Conservation (phyloP, 192 early-diverging fungal genomes). For the Rhizoclosmatium sp. region DNA sequence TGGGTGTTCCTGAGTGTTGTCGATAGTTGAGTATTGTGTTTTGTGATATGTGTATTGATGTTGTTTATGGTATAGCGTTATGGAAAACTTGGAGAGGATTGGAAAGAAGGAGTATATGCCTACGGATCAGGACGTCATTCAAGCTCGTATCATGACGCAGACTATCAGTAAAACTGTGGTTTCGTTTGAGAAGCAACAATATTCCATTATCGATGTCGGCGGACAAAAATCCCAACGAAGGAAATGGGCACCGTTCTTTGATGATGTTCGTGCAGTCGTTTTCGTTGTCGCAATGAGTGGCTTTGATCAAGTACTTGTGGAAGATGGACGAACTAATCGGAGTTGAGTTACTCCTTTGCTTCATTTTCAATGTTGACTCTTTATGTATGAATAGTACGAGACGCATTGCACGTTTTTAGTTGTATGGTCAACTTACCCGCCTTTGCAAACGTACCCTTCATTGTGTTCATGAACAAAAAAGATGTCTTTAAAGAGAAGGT, state of each 20-base stretch:
- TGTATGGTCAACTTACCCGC: slow-evolving; percentile 94
- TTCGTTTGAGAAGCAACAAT: slow-evolving; percentile 52
- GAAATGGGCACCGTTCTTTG: slow-evolving; percentile 72
- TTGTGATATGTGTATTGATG: slow-evolving; percentile 22
- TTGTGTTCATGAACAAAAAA: slow-evolving; percentile 98
- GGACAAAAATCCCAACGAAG: slow-evolving; percentile 69
- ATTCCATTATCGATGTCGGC: slow-evolving; percentile 69
- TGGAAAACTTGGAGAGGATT: slow-evolving; percentile 55
- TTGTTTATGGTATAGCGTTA: slow-evolving; percentile 27
- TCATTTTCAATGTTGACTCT: background rate
- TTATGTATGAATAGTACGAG: slow-evolving; percentile 86
- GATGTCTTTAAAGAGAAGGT: slow-evolving; percentile 94
- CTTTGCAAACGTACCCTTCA: slow-evolving; percentile 94
- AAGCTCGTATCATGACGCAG: slow-evolving; percentile 69
- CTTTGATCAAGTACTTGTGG: slow-evolving; percentile 64
- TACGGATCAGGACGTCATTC: slow-evolving; percentile 72
- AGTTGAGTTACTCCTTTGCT: slow-evolving; percentile 48
- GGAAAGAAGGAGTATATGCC: slow-evolving; percentile 59
- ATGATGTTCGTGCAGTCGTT: slow-evolving; percentile 67
- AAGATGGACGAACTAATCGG: slow-evolving; percentile 61
- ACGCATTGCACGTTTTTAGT: slow-evolving; percentile 94
- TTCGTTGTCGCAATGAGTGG: slow-evolving; percentile 66
- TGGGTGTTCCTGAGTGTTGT: slow-evolving; percentile 46
- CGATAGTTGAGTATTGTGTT: slow-evolving; percentile 37
- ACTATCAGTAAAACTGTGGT: slow-evolving; percentile 72